A percentile compares a stretch with the other conserved stretches of the same genome.
phyloP scores from a whole-genome alignment of 139 green algal species.

The Spirogloea muscicola region DNA sequence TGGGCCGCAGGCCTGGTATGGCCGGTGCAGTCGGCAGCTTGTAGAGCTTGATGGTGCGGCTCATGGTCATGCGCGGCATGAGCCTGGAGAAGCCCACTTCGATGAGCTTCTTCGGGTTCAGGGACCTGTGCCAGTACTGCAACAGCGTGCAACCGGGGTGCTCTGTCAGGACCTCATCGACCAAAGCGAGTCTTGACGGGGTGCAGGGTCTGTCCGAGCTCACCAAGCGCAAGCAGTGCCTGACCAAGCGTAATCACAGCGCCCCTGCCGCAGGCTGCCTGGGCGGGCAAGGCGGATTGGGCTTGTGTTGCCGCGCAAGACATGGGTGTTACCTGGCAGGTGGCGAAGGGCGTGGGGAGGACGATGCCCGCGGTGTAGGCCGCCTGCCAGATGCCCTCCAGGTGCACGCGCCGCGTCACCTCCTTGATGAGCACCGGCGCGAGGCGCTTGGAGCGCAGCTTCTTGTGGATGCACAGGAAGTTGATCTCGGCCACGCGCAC shows the following conservation, averaged over 20 bases:
- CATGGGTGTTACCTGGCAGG: too few species aligned
- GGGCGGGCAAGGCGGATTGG: too few species aligned
- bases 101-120: constrained; percentile 97
- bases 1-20: constrained; percentile 74
- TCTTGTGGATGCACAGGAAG: constrained; percentile 99
- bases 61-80: constrained; percentile 82
- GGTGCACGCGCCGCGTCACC: constrained; percentile 86
- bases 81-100: constrained; percentile 84
- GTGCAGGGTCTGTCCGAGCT: too few species aligned
- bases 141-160: too few species aligned
- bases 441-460: constrained; percentile 90
- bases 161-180: too few species aligned
- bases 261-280: too few species aligned
- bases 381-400: constrained; percentile 87
- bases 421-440: constrained; percentile 97
- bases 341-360: constrained; percentile 83
- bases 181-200: too few species aligned
- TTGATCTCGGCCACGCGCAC: constrained; percentile 93
- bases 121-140: constrained; percentile 91
- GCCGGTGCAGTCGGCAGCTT: constrained; percentile 70
- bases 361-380: constrained; percentile 94
- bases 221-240: not conserved
- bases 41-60: constrained; percentile 91
- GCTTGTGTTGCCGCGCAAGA: too few species aligned
- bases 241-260: too few species aligned